phyloP scores from a whole-genome alignment of 2,329 filamentous ascomycete genomes.

The Arachnomyces sp. region DNA sequence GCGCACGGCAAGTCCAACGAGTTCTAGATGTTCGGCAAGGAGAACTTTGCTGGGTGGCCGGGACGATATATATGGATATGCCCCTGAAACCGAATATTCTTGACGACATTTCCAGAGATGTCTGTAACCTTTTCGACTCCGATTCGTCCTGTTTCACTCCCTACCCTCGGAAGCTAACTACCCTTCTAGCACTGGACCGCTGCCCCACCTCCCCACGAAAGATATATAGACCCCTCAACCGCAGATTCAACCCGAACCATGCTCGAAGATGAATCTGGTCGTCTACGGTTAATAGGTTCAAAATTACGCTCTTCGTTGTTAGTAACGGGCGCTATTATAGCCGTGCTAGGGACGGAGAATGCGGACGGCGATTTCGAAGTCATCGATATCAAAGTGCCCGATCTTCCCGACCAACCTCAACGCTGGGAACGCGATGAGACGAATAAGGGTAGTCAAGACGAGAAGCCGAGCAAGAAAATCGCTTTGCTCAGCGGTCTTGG shows the following conservation, averaged over 20 bases:
- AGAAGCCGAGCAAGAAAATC: constrained; percentile 56
- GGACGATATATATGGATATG: constrained; percentile 97
- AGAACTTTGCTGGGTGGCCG: constrained; percentile 87
- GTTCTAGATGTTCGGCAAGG: constrained; percentile 94
- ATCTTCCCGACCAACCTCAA: constrained; percentile 70
- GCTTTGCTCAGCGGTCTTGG: constrained; percentile 83
- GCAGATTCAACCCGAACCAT: constrained; percentile 55
- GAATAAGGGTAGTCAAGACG: constrained; percentile 26
- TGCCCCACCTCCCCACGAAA: constrained; percentile 65
- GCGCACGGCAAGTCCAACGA: constrained; percentile 67
- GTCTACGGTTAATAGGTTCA: constrained; percentile 68
- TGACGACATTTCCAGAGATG: constrained; percentile 89
- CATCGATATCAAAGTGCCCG: constrained; percentile 79
- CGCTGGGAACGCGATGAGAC: constrained; percentile 62
- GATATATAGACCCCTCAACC: constrained; percentile 55
- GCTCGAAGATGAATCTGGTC: constrained; percentile 91
- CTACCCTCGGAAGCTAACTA: not conserved
- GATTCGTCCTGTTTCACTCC: not conserved
- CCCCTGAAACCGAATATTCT: constrained; percentile 90
- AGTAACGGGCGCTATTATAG: constrained; percentile 87
- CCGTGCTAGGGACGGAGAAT: constrained; percentile 92
- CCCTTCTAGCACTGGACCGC: constrained; percentile 69
- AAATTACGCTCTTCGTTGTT: constrained; percentile 60
- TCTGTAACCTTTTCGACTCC: constrained; percentile 40
- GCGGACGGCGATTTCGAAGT: constrained; percentile 86